Conservation (phyloP, 148 eudicot species). For the Chenopodium suecicum region DNA sequence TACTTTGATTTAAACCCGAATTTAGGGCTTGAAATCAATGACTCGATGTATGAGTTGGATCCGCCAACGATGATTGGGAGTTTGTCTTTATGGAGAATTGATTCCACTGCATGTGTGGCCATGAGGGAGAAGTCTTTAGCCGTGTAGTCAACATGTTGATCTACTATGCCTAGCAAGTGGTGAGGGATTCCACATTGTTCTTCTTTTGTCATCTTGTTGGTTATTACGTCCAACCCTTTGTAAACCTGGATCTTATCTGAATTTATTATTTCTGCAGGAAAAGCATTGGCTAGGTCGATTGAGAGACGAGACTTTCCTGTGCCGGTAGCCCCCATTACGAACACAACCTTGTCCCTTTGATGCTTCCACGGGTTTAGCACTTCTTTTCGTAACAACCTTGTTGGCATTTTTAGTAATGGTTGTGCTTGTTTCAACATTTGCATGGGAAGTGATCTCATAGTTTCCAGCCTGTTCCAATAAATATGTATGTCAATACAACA, state of each 20-base stretch:
- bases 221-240: slow-evolving; percentile 65
- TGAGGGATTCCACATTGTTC: slow-evolving; percentile 72
- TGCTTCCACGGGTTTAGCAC: slow-evolving; percentile 29
- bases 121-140: slow-evolving; percentile 41
- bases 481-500: no score
- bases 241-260: slow-evolving; percentile 84
- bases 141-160: slow-evolving; percentile 56
- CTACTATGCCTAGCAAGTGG: slow-evolving; percentile 55
- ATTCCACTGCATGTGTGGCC: slow-evolving; percentile 48
- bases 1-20: slow-evolving; percentile 38
- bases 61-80: slow-evolving; percentile 83
- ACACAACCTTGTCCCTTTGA: slow-evolving; percentile 61
- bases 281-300: slow-evolving; percentile 64
- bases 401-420: slow-evolving; percentile 38
- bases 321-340: slow-evolving; percentile 87
- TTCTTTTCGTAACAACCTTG: background rate
- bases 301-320: slow-evolving; percentile 85
- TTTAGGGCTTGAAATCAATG: slow-evolving; percentile 32
- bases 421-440: slow-evolving; percentile 44
- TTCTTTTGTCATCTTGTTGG: slow-evolving; percentile 65
- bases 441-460: slow-evolving; percentile 37
- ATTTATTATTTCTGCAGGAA: slow-evolving; percentile 64
- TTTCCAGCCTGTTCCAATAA: no score
- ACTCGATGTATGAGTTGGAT: slow-evolving; percentile 64
- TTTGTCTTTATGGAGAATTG: slow-evolving; percentile 25